Evolutionary conservation across 1,284 basidiomycete species (phyloP), one percentile per base, ranked within the genome.

Genomic region (Porogramme epimiltina): DNA sequence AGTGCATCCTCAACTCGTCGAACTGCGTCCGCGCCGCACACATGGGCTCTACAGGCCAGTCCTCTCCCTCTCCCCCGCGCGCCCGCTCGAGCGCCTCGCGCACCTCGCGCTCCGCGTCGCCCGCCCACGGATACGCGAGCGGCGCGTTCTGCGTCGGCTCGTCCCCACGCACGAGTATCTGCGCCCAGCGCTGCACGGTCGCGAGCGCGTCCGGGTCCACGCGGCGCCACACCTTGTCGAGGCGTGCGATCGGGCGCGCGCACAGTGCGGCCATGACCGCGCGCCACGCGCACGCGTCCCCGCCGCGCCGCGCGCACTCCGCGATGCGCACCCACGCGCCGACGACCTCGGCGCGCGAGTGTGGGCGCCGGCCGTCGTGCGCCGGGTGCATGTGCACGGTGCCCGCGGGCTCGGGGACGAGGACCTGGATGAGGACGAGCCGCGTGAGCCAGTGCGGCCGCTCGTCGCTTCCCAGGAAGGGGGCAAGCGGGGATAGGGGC

Each of bases 361-460:
- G 85, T 4, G 84, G 82, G 6, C 81, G 79, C n/a, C 73, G 70
- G 24, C 82, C 73, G 42, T 43, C 73, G 42, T 43, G 49, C 28
- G 54, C 48, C 22, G 28, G 43, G 6, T 13, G 8, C 38, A 44
- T 49, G 28, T 56, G 49, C 23, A 15, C 48, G 20, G 37, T 51
- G 20, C 60, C 62, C 39, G 71, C 66, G 11, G 68, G 58, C 23
- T 85, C 84, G 0, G 79, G 76, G 15, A 81, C 82, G 6, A 91
- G 74, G 6, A 91, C 79, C 63, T 89, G 87, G 45, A 84, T 67
- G 2, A 92, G 67, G 8, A 92, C 70, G 10, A 87, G 66, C 56
- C 81, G 84, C 5, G 90, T 91, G 37, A 92, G 70, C 89, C 89
- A 92, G 64, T 92, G 87, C 2, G 89, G 87, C 34, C 74, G 75